These are phyloP conservation scores for Tubosaeta brunneosetosa DNA, from an alignment of 768 basidiomycete species.

Conservation along the genomic window DNA sequence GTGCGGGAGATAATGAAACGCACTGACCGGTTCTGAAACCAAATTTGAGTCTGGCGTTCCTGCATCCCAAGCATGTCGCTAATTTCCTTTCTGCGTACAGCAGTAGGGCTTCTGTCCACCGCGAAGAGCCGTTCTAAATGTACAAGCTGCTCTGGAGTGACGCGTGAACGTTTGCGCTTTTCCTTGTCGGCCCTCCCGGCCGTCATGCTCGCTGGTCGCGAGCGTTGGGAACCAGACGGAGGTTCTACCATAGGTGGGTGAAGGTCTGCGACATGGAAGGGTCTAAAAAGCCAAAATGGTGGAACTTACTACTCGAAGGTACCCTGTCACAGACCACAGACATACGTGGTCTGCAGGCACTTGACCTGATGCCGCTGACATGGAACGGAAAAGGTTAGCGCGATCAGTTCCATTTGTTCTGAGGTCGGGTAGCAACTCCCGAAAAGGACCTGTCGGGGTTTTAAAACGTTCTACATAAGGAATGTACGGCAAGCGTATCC, in stretches of 20 bases:
- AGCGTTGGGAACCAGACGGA: slow-evolving; percentile 34
- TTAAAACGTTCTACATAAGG: neutral
- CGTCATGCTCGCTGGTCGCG: slow-evolving; percentile 24
- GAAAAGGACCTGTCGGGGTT: slow-evolving; percentile 19
- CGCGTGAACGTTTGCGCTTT: slow-evolving; percentile 71
- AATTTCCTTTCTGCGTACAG: slow-evolving; percentile 66
- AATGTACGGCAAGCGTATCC: too few species aligned
- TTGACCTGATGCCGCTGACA: slow-evolving; percentile 26
- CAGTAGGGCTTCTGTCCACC: slow-evolving; percentile 66
- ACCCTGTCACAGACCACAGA: slow-evolving; percentile 23
- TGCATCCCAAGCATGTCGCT: slow-evolving; percentile 73
- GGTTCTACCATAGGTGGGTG: slow-evolving; percentile 29
- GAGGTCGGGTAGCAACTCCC: slow-evolving; percentile 31
- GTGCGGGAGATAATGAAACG: neutral
- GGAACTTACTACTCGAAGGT: slow-evolving; percentile 14
- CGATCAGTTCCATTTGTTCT: slow-evolving; percentile 18
- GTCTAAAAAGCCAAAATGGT: slow-evolving; percentile 24
- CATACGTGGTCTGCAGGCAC: slow-evolving; percentile 23
- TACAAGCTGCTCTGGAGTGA: slow-evolving; percentile 75
- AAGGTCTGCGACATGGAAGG: slow-evolving; percentile 17
- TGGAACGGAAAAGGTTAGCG: slow-evolving; percentile 26
- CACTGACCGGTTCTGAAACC: slow-evolving; percentile 76
- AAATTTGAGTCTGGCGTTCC: slow-evolving; percentile 84
- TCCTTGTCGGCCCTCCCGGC: slow-evolving; percentile 39
- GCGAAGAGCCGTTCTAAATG: slow-evolving; percentile 70